Base-by-base conservation (phyloP, 139 green algal genomes). In the Deuterostichococcus epilithicus region DNA sequence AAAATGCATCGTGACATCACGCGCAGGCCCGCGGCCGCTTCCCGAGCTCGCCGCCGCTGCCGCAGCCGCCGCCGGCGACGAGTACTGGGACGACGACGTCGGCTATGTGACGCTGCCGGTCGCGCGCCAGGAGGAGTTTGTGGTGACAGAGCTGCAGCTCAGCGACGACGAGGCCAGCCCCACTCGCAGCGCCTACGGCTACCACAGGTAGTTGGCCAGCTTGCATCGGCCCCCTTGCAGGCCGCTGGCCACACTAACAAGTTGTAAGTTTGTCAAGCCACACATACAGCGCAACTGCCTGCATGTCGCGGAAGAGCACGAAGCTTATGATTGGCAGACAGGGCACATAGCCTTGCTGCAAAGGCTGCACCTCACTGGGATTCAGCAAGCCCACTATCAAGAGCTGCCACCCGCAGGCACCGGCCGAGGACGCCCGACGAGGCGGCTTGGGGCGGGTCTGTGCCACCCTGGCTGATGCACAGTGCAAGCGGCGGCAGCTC, bases 31-130 rank as follows among this genome's bases (percentile, higher is more conserved):
- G 26, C 52, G 28, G 10, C 18, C 52, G 20, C 52, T 30, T 13
- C 13, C 35, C 6, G 36, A 15, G 5, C 5, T 74, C 32, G 60
- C 77, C 78, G 81, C 80, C 0, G n/a, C n/a, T n/a, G n/a, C n/a
- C n/a, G n/a, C n/a, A n/a, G n/a, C n/a, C 47, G 72, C 45, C 84
- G 88, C 88, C 0, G 23, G 83, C 5, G 88, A 96, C 60, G 90
- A 96, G 75, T 96, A 94, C 34, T 81, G 87, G 0, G 83, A 82
- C 28, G 91, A 95, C 23, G 67, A 80, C 25, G 38, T 59, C 25
- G 74, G 91, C 32, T 94, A 92, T 70, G 72, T 76, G 33, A 82
- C 87, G 22, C 72, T 87, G 28, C 68, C 82, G 1, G 77, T 93
- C 6, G 10, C 63, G 10, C 76, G 81, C 20, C 87, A 90, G 80